A percentile compares a stretch with the other conserved stretches of the same genome.
phyloP scores from a whole-genome alignment of 2,329 filamentous ascomycete genomes.

The Talaromyces sp. region DNA sequence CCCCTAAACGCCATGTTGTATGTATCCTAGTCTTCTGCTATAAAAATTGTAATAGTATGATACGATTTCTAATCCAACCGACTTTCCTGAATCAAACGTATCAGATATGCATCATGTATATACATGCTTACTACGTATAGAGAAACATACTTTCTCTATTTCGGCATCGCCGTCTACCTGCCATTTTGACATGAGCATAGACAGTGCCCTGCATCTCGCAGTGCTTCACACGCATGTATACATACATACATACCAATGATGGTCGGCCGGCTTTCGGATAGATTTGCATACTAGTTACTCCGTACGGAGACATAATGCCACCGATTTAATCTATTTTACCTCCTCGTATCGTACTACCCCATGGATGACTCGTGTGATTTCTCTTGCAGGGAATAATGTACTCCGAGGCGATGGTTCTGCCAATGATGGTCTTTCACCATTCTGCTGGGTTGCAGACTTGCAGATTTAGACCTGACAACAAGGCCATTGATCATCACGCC shows the following conservation, averaged over 20 bases:
- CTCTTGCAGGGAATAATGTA: background rate
- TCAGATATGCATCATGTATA: background rate
- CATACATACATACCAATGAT: background rate
- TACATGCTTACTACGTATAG: too few species aligned
- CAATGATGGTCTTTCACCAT: background rate
- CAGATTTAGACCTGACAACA: background rate
- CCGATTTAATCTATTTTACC: background rate
- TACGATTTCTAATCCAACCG: background rate
- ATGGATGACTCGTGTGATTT: background rate
- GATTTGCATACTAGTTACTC: background rate
- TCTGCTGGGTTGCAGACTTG: background rate
- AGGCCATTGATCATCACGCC: background rate
- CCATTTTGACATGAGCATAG: background rate
- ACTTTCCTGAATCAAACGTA: background rate
- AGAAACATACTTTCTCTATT: background rate
- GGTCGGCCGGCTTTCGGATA: slow-evolving; percentile 10
- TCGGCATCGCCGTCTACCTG: background rate
- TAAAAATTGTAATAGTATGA: too few species aligned
- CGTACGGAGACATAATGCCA: background rate
- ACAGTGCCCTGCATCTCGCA: background rate
- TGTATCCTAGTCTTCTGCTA: background rate
- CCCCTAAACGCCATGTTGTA: background rate
- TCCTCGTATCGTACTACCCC: background rate
- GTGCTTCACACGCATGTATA: background rate
- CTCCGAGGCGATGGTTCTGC: slow-evolving; percentile 12